A percentile compares a stretch with the other conserved stretches of the same genome.
Evolutionary conservation across 768 basidiomycete genomes (phyloP).

Genomic region (Trametes sanguinea): DNA sequence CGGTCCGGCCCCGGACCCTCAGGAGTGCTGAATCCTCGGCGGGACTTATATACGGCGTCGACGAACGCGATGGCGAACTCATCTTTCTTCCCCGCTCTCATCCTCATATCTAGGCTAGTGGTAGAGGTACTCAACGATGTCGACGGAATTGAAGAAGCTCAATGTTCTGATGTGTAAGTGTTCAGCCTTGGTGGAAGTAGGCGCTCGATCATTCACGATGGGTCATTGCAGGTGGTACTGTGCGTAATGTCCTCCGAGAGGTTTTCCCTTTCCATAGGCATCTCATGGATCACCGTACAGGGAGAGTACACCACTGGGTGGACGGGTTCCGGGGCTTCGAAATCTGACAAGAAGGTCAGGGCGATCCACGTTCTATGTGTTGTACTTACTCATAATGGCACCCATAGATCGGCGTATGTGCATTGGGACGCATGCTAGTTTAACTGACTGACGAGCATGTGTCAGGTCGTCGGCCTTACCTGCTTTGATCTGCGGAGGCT

Average conservation of each 20-base stretch:
- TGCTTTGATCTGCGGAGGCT: slow-evolving; percentile 86
- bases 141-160: slow-evolving; percentile 48
- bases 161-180: slow-evolving; percentile 79
- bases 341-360: slow-evolving; percentile 89
- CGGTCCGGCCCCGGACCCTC: slow-evolving; percentile 10
- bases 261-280: background rate
- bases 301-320: slow-evolving; percentile 96
- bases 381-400: background rate
- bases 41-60: slow-evolving; percentile 11
- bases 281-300: slow-evolving; percentile 31
- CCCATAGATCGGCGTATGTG: slow-evolving; percentile 69
- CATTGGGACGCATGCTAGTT: slow-evolving; percentile 9
- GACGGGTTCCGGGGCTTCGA: slow-evolving; percentile 89
- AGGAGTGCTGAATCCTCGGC: slow-evolving; percentile 1
- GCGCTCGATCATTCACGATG: slow-evolving; percentile 12
- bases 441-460: background rate
- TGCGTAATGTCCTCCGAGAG: slow-evolving; percentile 27
- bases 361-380: background rate
- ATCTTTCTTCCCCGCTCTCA: background rate
- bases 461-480: slow-evolving; percentile 84
- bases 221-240: slow-evolving; percentile 48
- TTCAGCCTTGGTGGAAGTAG: slow-evolving; percentile 29
- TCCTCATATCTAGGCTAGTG: background rate
- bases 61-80: slow-evolving; percentile 10
- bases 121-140: slow-evolving; percentile 36